Conservation (phyloP, 441 rosid species). For the Eutrema salsugineum region DNA sequence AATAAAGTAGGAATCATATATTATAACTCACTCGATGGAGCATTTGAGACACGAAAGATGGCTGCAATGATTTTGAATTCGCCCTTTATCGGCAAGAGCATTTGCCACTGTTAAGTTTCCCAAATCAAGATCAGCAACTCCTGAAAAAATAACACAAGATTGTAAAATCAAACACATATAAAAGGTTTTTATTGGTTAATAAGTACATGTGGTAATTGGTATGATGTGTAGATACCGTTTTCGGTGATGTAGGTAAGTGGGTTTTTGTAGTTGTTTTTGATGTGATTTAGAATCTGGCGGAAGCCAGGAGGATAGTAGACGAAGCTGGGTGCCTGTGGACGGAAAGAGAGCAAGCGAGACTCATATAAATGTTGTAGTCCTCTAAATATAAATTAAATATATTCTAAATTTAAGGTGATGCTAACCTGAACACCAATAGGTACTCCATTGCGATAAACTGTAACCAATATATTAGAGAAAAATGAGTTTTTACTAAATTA, state of each 20-base stretch:
- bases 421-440: background rate
- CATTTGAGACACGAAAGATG: constrained; percentile 17
- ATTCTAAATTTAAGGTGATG: no score
- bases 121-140: no score
- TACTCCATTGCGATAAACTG: constrained; percentile 12
- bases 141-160: background rate
- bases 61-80: constrained; percentile 15
- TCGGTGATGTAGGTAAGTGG: background rate
- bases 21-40: no score
- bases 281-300: background rate
- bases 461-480: background rate
- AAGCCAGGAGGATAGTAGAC: constrained; percentile 20
- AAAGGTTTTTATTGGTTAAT: no score
- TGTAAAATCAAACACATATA: background rate
- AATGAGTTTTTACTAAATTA: background rate
- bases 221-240: background rate
- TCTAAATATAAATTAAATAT: no score
- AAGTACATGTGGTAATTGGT: background rate
- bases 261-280: background rate
- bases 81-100: constrained; percentile 15
- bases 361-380: no score
- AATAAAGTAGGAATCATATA: no score
- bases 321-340: background rate
- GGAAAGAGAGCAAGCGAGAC: no score
- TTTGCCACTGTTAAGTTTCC: background rate